Base-by-base conservation (phyloP, 108 stramenopile species). In the Cyclotella baltica region DNA sequence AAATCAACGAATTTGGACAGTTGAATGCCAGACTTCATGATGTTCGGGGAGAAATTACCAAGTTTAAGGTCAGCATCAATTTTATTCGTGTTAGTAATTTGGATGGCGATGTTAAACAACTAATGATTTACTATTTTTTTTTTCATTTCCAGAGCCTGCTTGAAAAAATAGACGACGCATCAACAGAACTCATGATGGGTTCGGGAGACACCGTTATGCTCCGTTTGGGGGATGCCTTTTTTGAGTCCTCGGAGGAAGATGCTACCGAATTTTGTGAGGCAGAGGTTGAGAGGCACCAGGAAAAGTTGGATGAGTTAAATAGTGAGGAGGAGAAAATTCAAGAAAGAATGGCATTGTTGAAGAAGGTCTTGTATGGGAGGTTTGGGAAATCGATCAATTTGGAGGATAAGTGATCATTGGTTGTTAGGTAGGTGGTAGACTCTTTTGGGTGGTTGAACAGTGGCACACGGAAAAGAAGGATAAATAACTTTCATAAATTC, bases 181-280 rank as follows among this genome's bases (percentile, higher is more conserved):
- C 92, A n/a, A 95, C 97, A 34, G 97, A 97, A 85, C 83, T 97
- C 27, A 95, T 95, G 93, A 97, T 97, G 97, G 87, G 88, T 1
- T 72, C 77, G 20, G 91, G 88, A 8, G 92, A 90, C 28, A 76
- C 76, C 16, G 81, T 91, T 13, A 88, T 92, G 78, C 65, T 97
- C 38, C 48, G 92, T 23, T 69, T 93, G 48, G 97, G 97, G 11
- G 95, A 96, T 53, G 87, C 97, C 9, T 94, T 97, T 73, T 89
- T 97, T 72, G 90, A 94, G 67, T 81, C 83, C 10, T 65, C 86
- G 0, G 97, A 97, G 73, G 96, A 96, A 34, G 88, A 92, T 34
- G 97, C 96, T 9, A 97, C 94, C 0, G 90, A 93, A 75, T 89
- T 80, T 70, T 95, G 93, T 53, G 96, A 96, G 79, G 77, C 73